These are phyloP conservation scores for Prosopis cineraria DNA, from an alignment of 306 rosid species.

Conservation along the genomic window DNA sequence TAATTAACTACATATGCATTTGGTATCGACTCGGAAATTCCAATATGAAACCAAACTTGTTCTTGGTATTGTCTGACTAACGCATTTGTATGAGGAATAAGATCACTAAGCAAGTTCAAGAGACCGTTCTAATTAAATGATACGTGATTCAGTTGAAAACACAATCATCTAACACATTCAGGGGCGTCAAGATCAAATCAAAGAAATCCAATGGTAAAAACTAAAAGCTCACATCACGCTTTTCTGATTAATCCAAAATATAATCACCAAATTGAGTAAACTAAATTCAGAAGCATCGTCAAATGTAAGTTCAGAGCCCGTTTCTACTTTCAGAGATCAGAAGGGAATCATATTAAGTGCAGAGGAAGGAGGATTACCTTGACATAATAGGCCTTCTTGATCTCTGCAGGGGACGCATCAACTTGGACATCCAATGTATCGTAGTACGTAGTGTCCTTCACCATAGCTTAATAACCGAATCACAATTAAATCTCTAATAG, in stretches of 20 bases:
- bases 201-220: background rate
- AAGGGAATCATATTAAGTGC: too few species aligned
- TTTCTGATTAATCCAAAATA: background rate
- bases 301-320: background rate
- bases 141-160: background rate
- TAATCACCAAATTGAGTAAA: background rate
- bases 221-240: background rate
- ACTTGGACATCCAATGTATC: constrained; percentile 58
- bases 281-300: background rate
- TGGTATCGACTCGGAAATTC: too few species aligned
- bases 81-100: background rate
- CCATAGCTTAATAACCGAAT: constrained; percentile 44
- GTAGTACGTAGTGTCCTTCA: constrained; percentile 59
- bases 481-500: constrained; percentile 21
- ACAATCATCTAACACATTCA: background rate
- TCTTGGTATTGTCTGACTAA: too few species aligned
- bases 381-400: constrained; percentile 68
- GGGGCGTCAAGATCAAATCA: background rate
- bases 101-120: background rate
- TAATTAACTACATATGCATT: too few species aligned
- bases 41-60: too few species aligned
- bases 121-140: background rate
- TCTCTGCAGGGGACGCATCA: constrained; percentile 55
- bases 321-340: background rate
- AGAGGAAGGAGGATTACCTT: constrained; percentile 41